Evolutionary conservation across 2,329 filamentous ascomycete genomes (phyloP).

Genomic region (Drechmeria coniospora): DNA sequence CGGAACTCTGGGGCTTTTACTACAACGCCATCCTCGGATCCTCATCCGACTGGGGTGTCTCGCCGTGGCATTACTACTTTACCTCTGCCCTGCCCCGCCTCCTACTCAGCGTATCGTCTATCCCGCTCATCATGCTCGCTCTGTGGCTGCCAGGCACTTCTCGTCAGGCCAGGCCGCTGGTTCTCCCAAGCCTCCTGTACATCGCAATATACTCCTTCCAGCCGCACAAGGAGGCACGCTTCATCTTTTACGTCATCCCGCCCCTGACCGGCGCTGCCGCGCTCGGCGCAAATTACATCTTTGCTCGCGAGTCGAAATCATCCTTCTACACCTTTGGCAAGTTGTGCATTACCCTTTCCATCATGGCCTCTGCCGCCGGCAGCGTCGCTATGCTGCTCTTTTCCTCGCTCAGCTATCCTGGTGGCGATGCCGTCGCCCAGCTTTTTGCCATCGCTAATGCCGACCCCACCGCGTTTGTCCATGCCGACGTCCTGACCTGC

Average conservation of each 20-base stretch:
- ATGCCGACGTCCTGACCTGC: slow-evolving; percentile 51
- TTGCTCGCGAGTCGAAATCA: slow-evolving; percentile 48
- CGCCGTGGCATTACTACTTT: slow-evolving; percentile 79
- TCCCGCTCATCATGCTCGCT: slow-evolving; percentile 38
- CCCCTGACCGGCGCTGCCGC: slow-evolving; percentile 64
- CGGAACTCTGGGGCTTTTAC: slow-evolving; percentile 75
- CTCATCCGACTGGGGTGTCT: slow-evolving; percentile 75
- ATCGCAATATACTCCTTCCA: slow-evolving; percentile 70
- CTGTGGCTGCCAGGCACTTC: slow-evolving; percentile 31
- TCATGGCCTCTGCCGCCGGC: slow-evolving; percentile 41
- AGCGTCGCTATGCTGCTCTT: slow-evolving; percentile 57
- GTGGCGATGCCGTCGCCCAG: slow-evolving; percentile 57
- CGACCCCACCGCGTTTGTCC: slow-evolving; percentile 20
- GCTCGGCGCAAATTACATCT: slow-evolving; percentile 56
- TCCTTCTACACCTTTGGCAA: slow-evolving; percentile 38
- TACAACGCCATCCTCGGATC: slow-evolving; percentile 81
- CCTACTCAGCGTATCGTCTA: slow-evolving; percentile 61
- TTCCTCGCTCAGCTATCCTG: slow-evolving; percentile 86
- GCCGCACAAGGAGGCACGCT: slow-evolving; percentile 92
- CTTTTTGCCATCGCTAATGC: slow-evolving; percentile 22
- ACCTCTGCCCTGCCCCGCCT: slow-evolving; percentile 66
- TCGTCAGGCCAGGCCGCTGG: slow-evolving; percentile 28
- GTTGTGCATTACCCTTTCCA: slow-evolving; percentile 39
- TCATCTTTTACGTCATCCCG: slow-evolving; percentile 80
- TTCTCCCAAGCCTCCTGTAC: slow-evolving; percentile 56